phyloP scores from a whole-genome alignment of 768 basidiomycete genomes.

The Dacryopinax primogenitus region DNA sequence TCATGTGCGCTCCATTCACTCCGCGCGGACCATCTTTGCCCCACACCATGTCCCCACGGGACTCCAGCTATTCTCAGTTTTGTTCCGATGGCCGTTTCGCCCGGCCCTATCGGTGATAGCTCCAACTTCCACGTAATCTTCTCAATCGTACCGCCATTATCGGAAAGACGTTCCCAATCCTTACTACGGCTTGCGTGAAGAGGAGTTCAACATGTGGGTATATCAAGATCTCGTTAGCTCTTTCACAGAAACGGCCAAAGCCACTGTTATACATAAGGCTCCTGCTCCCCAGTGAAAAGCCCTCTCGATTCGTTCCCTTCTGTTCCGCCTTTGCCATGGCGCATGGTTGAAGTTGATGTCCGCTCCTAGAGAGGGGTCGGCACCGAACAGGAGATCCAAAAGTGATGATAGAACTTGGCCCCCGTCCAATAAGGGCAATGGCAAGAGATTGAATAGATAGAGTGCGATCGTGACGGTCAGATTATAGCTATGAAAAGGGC shows the following conservation, averaged over 20 bases:
- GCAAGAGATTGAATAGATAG: conserved; percentile 3
- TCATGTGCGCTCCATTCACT: not conserved
- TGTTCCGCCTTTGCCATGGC: not conserved
- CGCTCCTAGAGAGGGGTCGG: not conserved
- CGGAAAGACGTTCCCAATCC: not conserved
- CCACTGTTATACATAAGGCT: not conserved
- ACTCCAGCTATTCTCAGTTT: not conserved
- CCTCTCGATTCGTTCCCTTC: not conserved
- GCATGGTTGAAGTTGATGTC: not conserved
- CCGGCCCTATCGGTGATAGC: not conserved
- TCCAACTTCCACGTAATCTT: not conserved
- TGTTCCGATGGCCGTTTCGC: not conserved
- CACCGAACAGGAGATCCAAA: not conserved
- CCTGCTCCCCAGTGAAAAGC: not conserved
- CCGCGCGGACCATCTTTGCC: not conserved
- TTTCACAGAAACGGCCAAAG: not conserved
- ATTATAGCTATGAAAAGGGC: not conserved
- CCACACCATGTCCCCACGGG: conserved; percentile 8
- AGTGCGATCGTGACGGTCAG: conserved; percentile 3
- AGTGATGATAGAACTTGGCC: not conserved
- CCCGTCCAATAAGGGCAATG: not conserved
- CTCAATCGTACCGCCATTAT: not conserved
- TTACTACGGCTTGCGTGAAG: no score
- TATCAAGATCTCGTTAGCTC: not conserved
- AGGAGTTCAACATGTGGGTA: not conserved